Conservation (phyloP, 352 stramenopile genomes). For the Phytophthora capsici region DNA sequence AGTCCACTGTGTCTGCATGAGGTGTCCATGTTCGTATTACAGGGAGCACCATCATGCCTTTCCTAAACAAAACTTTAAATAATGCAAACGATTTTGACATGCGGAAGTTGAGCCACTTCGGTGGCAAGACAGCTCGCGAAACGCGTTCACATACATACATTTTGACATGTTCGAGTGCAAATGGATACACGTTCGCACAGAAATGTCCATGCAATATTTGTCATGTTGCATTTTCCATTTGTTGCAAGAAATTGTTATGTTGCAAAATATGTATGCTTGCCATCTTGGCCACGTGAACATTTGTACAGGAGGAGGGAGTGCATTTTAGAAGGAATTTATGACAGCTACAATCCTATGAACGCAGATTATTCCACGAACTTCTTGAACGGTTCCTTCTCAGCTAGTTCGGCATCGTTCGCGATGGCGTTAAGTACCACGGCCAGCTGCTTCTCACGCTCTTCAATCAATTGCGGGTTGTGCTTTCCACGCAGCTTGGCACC, state of each 20-base stretch:
- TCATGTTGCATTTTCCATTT: too few species aligned
- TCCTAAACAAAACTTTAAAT: slow-evolving; percentile 3
- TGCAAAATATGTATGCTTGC: too few species aligned
- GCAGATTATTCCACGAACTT: slow-evolving; percentile 47
- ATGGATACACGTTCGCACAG: neutral
- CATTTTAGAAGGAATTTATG: slow-evolving; percentile 1
- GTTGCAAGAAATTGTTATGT: neutral
- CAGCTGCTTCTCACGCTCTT: slow-evolving; percentile 70
- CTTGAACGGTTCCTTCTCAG: slow-evolving; percentile 59
- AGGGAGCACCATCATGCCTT: neutral
- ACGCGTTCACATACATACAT: too few species aligned
- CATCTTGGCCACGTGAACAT: neutral
- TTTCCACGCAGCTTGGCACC: slow-evolving; percentile 60
- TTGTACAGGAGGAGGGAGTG: slow-evolving; percentile 11
- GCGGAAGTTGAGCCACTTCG: too few species aligned
- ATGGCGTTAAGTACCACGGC: slow-evolving; percentile 74
- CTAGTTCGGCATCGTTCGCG: slow-evolving; percentile 50
- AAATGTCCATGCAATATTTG: too few species aligned
- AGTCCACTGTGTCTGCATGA: slow-evolving; percentile 14
- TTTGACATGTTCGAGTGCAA: too few species aligned
- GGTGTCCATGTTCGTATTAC: slow-evolving; percentile 15
- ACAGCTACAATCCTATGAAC: neutral
- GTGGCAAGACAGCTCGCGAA: too few species aligned
- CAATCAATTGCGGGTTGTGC: slow-evolving; percentile 64
- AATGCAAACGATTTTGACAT: slow-evolving; percentile 15